phyloP scores from a whole-genome alignment of 805 yeast species.

The Nakazawaea ishiwadae region DNA sequence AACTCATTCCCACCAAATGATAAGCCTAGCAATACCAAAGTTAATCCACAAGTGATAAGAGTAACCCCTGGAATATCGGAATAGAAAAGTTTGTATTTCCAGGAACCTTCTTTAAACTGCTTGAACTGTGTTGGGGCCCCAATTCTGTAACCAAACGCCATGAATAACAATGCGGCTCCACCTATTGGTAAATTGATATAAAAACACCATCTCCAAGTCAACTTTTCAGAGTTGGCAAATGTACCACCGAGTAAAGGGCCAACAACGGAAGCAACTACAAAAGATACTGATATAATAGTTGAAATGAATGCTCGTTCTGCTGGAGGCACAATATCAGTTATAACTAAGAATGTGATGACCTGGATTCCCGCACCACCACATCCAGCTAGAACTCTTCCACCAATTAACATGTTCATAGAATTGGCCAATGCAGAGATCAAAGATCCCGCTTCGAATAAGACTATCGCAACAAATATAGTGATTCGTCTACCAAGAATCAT shows the following conservation, averaged over 20 bases:
- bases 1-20: conserved; percentile 51
- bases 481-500: conserved; percentile 54
- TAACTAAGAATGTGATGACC: conserved; percentile 48
- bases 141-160: conserved; percentile 35
- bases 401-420: conserved; percentile 57
- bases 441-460: conserved; percentile 59
- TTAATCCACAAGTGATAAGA: conserved; percentile 36
- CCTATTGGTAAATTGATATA: conserved; percentile 66
- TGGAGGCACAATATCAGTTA: conserved; percentile 13
- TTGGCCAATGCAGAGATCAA: conserved; percentile 49
- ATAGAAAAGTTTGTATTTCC: conserved; percentile 7
- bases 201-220: conserved; percentile 73
- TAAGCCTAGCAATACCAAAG: conserved; percentile 41
- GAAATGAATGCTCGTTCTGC: conserved; percentile 34
- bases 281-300: conserved; percentile 33
- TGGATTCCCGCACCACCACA: conserved; percentile 68
- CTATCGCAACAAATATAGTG: conserved; percentile 40
- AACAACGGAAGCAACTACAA: conserved; percentile 43
- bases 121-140: conserved; percentile 24
- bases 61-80: conserved; percentile 50
- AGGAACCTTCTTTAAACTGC: neutral
- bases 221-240: conserved; percentile 38
- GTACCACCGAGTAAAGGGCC: conserved; percentile 71
- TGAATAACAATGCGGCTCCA: conserved; percentile 40
- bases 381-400: conserved; percentile 68